Conservation (phyloP, 1,284 basidiomycete species). For the Marasmius sp. region DNA sequence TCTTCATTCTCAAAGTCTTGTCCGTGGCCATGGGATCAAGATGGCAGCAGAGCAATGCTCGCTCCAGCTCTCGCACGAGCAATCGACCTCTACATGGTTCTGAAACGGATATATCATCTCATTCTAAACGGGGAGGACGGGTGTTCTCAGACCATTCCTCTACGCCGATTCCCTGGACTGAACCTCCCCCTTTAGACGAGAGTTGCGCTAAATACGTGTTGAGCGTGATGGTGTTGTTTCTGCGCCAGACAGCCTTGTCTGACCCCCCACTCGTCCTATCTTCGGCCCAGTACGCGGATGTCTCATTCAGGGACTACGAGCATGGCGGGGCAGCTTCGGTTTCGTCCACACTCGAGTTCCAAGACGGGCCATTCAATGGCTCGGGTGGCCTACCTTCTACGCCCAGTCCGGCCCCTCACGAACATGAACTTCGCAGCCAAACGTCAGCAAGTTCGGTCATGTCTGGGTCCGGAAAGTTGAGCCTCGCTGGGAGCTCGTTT, state of each 20-base stretch:
- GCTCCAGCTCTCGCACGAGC: slow-evolving; percentile 42
- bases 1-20: slow-evolving; percentile 86
- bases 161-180: slow-evolving; percentile 49
- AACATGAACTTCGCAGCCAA: slow-evolving; percentile 29
- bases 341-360: slow-evolving; percentile 9
- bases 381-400: slow-evolving; percentile 14
- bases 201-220: slow-evolving; percentile 84
- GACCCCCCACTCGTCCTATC: slow-evolving; percentile 62
- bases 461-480: slow-evolving; percentile 33
- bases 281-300: slow-evolving; percentile 62
- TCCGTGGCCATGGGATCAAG: slow-evolving; percentile 77
- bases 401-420: slow-evolving; percentile 6
- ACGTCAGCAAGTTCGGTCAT: slow-evolving; percentile 46
- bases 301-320: slow-evolving; percentile 72
- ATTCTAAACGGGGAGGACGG: slow-evolving; percentile 16
- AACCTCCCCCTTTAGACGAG: slow-evolving; percentile 82
- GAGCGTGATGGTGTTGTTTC: slow-evolving; percentile 79
- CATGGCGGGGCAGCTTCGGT: slow-evolving; percentile 42
- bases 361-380: neutral
- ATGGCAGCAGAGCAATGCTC: slow-evolving; percentile 50
- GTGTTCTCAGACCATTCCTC: slow-evolving; percentile 28
- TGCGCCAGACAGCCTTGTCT: slow-evolving; percentile 68
- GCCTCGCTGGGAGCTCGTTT: slow-evolving; percentile 30
- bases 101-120: slow-evolving; percentile 30
- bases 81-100: slow-evolving; percentile 31